Evolutionary conservation across 805 yeast genomes (phyloP), one percentile per base, ranked within the genome.

Genomic region (Yamadazyma endophytica): DNA sequence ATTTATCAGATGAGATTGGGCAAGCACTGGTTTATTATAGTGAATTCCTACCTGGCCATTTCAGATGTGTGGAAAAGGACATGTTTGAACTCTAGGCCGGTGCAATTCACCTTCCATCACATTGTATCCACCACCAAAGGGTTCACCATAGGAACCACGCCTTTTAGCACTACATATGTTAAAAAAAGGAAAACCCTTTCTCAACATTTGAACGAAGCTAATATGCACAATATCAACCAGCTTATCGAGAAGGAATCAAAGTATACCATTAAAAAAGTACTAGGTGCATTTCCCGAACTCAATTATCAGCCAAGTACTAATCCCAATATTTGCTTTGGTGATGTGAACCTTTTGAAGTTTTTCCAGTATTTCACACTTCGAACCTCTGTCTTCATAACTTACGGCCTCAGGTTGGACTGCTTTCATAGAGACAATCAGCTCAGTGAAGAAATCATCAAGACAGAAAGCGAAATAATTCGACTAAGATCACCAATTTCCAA

Each of bases 1-100:
- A 70, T 81, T 1, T 82, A 70, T 47, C 90, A 83, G 43, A 63
- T 82, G 26, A 54, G 82, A 28, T 52, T 83, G 32, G 94, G 94
- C 0, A 56, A 50, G 13, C 63, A 55, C 23, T 56, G 70, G 9
- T 72, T 79, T 1, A 68, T 84, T 9, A 78, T 84, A 12, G 89
- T 77, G n/a, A 81, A 83, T 47, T 70, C 82, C 1, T 78, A 59
- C 42, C 70, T 67, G 4, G 69, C 80, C 5, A 75, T 79, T 1
- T 50, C 55, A 22, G 58, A 58, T 15, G 54, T 83, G 3, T 81
- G 84, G 83, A 51, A 70, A 17, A 45, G 44, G 11, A 38, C 53
- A 26, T 72, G 78, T 3, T 74, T 73, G 37, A 79, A 75, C 43
- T 82, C 90, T 1, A 59, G 94, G 24, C 92, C 92, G 0, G 54